Evolutionary conservation across 768 basidiomycete species (phyloP).

Genomic region (Gymnopilus junonius): DNA sequence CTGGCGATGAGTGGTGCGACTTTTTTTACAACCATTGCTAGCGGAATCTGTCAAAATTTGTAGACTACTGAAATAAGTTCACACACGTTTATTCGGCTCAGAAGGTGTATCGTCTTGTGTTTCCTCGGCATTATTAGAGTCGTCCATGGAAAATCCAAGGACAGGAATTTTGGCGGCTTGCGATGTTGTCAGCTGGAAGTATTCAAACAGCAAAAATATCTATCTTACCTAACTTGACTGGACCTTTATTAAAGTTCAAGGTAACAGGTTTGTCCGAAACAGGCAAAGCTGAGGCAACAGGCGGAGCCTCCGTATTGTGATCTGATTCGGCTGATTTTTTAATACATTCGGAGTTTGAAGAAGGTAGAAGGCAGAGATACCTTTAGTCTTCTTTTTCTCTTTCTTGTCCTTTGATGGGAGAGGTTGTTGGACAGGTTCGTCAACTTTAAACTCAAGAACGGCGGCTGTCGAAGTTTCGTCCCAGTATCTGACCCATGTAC

Average conservation of each 20-base stretch:
- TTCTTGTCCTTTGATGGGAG: conserved; percentile 46
- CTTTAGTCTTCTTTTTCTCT: conserved; percentile 68
- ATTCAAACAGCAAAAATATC: background rate
- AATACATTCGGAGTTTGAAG: background rate
- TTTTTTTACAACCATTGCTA: conserved; percentile 57
- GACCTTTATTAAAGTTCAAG: conserved; percentile 68
- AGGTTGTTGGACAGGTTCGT: conserved; percentile 50
- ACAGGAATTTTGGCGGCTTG: conserved; percentile 42
- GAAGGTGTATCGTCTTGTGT: conserved; percentile 47
- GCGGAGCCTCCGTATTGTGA: conserved; percentile 31
- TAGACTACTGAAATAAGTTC: background rate
- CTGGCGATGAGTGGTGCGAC: conserved; percentile 84
- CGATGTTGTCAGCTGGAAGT: background rate
- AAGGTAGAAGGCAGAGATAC: conserved; percentile 30
- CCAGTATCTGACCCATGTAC: conserved; percentile 87
- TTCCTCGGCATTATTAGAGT: conserved; percentile 50
- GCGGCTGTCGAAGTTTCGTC: conserved; percentile 83
- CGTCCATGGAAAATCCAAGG: conserved; percentile 73
- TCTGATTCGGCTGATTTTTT: conserved; percentile 35
- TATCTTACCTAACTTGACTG: conserved; percentile 36
- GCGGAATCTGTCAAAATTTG: background rate
- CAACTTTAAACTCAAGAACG: conserved; percentile 80
- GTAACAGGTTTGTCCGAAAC: conserved; percentile 84
- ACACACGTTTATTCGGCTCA: conserved; percentile 57
- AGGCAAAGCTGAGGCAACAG: conserved; percentile 69